Evolutionary conservation across 179 eudicot species (phyloP).

Genomic region (Gypsophila paniculata): DNA sequence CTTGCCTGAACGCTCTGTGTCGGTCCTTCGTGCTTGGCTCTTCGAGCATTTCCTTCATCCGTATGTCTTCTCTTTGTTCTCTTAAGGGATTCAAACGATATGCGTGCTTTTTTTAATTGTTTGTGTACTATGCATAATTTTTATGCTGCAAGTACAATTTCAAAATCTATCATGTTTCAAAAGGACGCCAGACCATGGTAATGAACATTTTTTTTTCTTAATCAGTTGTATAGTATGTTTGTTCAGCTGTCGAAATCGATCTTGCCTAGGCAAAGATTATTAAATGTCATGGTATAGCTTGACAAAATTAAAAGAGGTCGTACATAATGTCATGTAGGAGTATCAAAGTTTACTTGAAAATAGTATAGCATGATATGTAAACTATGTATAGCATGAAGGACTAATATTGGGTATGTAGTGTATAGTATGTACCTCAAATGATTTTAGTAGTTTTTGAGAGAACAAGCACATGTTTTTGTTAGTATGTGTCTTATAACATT

Average conservation of each 20-base stretch:
- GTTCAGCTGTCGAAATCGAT: background rate
- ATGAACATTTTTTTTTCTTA: too few relatives aligned
- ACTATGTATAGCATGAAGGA: slow-evolving; percentile 15
- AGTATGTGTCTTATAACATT: slow-evolving; percentile 27
- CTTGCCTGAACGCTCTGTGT: slow-evolving; percentile 85
- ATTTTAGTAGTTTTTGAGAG: slow-evolving; percentile 26
- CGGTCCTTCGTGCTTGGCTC: slow-evolving; percentile 94
- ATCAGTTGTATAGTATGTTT: background rate
- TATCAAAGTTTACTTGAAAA: slow-evolving; percentile 25
- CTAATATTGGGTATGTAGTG: slow-evolving; percentile 14
- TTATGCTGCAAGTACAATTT: too few relatives aligned
- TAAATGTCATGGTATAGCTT: background rate
- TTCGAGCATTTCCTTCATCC: slow-evolving; percentile 95
- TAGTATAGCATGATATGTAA: slow-evolving; percentile 22
- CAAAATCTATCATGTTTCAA: too few relatives aligned
- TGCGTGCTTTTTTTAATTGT: too few relatives aligned
- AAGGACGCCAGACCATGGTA: too few relatives aligned
- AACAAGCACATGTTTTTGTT: slow-evolving; percentile 34
- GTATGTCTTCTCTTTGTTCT: slow-evolving; percentile 34
- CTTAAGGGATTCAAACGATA: too few relatives aligned
- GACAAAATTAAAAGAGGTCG: slow-evolving; percentile 11
- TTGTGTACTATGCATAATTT: too few relatives aligned
- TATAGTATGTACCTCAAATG: slow-evolving; percentile 23
- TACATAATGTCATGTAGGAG: slow-evolving; percentile 10
- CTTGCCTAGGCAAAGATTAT: background rate